Evolutionary conservation across 352 stramenopile species (phyloP).

Genomic region (Albugo candida): DNA sequence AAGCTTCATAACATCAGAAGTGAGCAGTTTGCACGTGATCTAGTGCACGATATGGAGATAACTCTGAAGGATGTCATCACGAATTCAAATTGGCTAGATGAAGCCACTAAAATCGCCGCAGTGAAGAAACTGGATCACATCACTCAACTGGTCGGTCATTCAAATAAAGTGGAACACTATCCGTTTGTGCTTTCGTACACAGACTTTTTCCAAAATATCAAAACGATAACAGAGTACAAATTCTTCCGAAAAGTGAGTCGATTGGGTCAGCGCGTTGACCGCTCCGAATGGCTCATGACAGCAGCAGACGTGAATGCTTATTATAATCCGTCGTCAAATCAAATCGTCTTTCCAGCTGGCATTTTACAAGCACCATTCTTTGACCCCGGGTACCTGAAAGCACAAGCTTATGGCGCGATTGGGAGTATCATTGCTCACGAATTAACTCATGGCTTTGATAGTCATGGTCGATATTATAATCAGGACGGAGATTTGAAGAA

Average conservation of each 20-base stretch:
- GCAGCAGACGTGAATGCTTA: constrained; percentile 86
- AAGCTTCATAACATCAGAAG: constrained; percentile 73
- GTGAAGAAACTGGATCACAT: constrained; percentile 78
- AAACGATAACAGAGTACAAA: constrained; percentile 18
- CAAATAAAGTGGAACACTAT: constrained; percentile 20
- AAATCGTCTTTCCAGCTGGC: constrained; percentile 92
- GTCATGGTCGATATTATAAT: constrained; percentile 78
- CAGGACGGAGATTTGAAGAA: constrained; percentile 79
- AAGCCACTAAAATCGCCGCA: constrained; percentile 51
- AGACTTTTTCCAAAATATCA: constrained; percentile 27
- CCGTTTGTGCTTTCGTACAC: constrained; percentile 25
- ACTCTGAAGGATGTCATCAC: constrained; percentile 57
- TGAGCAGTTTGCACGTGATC: constrained; percentile 55
- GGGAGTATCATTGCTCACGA: constrained; percentile 88
- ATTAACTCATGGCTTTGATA: constrained; percentile 92
- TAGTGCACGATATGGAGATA: constrained; percentile 73
- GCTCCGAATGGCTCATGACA: constrained; percentile 78
- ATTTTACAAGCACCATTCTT: constrained; percentile 93
- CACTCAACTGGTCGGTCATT: constrained; percentile 50
- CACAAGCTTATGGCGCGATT: constrained; percentile 87
- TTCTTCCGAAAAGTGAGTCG: constrained; percentile 11
- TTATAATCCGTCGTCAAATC: constrained; percentile 46
- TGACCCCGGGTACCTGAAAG: constrained; percentile 45
- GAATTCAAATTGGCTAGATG: constrained; percentile 80
- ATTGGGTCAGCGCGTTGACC: constrained; percentile 22